phyloP scores from a whole-genome alignment of 805 yeast genomes.

The Candida khao-thaluensis region DNA sequence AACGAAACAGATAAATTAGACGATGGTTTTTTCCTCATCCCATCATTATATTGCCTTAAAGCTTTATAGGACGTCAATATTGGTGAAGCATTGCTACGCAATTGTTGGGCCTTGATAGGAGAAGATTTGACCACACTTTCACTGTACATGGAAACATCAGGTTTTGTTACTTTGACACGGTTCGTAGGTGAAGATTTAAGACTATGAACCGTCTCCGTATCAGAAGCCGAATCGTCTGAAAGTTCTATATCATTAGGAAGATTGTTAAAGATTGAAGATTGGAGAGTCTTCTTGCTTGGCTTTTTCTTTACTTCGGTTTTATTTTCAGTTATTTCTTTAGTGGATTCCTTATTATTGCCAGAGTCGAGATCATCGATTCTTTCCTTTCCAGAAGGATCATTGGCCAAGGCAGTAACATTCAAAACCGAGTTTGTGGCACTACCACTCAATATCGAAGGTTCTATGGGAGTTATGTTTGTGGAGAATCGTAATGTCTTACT shows the following conservation, averaged over 20 bases:
- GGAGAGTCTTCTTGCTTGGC: not conserved
- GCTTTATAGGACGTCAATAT: slow-evolving; percentile 25
- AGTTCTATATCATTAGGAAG: slow-evolving; percentile 48
- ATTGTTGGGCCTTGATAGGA: slow-evolving; percentile 25
- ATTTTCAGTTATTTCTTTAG: not conserved
- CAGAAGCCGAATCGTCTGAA: slow-evolving; percentile 47
- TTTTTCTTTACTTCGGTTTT: not conserved
- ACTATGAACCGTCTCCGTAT: slow-evolving; percentile 30
- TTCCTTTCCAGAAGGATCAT: slow-evolving; percentile 3
- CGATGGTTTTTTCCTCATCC: slow-evolving; percentile 24
- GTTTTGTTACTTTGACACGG: slow-evolving; percentile 10
- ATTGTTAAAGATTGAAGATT: slow-evolving; percentile 40
- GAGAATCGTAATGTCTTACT: slow-evolving; percentile 32
- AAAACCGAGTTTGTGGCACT: slow-evolving; percentile 35
- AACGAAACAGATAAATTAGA: slow-evolving; percentile 34
- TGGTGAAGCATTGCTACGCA: slow-evolving; percentile 18
- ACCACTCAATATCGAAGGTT: slow-evolving; percentile 21
- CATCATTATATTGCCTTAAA: slow-evolving; percentile 20
- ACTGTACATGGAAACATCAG: slow-evolving; percentile 24
- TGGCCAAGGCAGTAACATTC: slow-evolving; percentile 31
- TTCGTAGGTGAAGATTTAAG: slow-evolving; percentile 11
- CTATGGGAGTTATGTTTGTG: slow-evolving; percentile 21
- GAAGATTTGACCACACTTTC: slow-evolving; percentile 28
- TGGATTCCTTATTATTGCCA: not conserved
- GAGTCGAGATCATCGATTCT: not conserved